Evolutionary conservation across 805 yeast species (phyloP), one percentile per base, ranked within the genome.

Genomic region (Pichia exigua): DNA sequence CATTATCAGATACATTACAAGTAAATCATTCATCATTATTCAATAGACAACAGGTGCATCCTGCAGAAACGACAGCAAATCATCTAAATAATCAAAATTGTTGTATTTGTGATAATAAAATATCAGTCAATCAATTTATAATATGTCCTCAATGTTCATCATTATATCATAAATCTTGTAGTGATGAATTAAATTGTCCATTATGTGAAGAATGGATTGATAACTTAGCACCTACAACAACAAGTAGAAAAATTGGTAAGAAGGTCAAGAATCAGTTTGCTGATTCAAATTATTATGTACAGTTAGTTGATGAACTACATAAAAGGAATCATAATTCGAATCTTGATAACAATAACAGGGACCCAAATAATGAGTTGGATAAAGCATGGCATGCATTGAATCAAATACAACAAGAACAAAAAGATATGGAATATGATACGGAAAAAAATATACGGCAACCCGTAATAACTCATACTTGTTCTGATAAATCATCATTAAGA

Each of bases 191-290:
- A 56, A 59, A 60, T 41, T 69, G 73, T 54, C 73, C 73, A 1
- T 62, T 68, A 63, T 69, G 73, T 52, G 72, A 68, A 40, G 70
- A 68, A 55, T 61, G 58, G 26, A 47, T 56, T 24, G 62, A 58
- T 42, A 54, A 61, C 7, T 54, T 40, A 5, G 9, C 30, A 17
- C 32, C 42, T 13, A 48, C 32, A 13, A 12, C 62, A 2, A 48
- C 59, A 15, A n/a, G 7, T 30, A 12, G 32, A 49, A 35, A 38
- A 45, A 32, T n/a, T 4, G n/a, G n/a, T 32, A 32, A 32, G n/a
- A 32, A 32, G n/a, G 38, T 32, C 3, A 32, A 32, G 6, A 32
- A 13, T 32, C 38, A 32, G 12, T 32, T 32, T 44, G 52, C 46
- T 27, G 46, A 43, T 38, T 21, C 35, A 32, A 39, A 39, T 27